A percentile compares a stretch with the other conserved stretches of the same genome.
Conservation (phyloP, 1,284 basidiomycete genomes). For the Wallemia mellicola region DNA sequence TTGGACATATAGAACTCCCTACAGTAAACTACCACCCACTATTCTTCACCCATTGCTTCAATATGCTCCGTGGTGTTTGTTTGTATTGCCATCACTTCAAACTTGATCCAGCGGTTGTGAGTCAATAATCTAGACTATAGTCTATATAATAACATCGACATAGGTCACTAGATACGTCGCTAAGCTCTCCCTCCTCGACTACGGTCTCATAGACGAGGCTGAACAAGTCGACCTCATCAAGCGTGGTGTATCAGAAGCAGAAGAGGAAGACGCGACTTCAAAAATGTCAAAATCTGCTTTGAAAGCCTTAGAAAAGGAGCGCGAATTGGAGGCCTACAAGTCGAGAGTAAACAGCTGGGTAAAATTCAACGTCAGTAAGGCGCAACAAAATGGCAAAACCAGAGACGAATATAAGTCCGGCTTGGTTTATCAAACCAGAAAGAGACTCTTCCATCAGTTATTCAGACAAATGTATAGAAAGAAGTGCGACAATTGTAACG, state of each 20-base stretch:
- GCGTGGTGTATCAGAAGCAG: conserved; percentile 10
- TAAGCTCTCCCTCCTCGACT: neutral
- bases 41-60: conserved; percentile 79
- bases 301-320: conserved; percentile 51
- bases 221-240: conserved; percentile 8
- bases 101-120: conserved; percentile 92
- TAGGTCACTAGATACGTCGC: conserved; percentile 44
- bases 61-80: conserved; percentile 66
- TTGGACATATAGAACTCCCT: conserved; percentile 92
- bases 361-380: neutral
- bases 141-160: neutral
- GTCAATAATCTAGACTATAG: conserved; percentile 7
- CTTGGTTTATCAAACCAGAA: conserved; percentile 70
- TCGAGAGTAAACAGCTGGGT: conserved; percentile 34
- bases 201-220: conserved; percentile 15
- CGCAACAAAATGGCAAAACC: conserved; percentile 48
- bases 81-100: conserved; percentile 90
- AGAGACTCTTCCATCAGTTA: conserved; percentile 59
- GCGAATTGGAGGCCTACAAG: conserved; percentile 34
- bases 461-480: conserved; percentile 52
- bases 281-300: conserved; percentile 10
- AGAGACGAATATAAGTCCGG: conserved; percentile 91
- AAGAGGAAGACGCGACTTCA: conserved; percentile 8
- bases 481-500: conserved; percentile 19
- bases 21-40: conserved; percentile 55